These are phyloP conservation scores for Tolypocladium amazonense DNA, from an alignment of 2,329 filamentous ascomycete species.

Conservation along the genomic window DNA sequence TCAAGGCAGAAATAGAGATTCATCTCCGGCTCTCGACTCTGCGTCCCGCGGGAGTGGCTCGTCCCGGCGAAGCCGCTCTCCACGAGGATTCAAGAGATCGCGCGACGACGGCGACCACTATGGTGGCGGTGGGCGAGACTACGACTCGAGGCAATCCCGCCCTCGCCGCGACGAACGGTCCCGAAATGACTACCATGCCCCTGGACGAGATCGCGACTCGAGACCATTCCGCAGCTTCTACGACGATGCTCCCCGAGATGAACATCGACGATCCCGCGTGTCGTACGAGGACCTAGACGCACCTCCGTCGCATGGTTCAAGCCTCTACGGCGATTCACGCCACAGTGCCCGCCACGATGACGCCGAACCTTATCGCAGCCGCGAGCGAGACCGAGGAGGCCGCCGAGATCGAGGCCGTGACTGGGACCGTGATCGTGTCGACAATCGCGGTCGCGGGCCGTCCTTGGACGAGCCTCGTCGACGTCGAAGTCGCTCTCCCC, in stretches of 20 bases:
- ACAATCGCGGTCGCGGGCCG: slow-evolving; percentile 26
- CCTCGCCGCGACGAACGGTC: slow-evolving; percentile 50
- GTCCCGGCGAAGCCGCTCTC: slow-evolving; percentile 44
- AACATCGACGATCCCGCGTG: slow-evolving; percentile 1
- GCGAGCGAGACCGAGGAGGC: slow-evolving; percentile 20
- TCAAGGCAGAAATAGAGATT: slow-evolving; percentile 66
- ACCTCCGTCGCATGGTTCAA: not conserved
- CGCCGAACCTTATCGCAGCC: slow-evolving; percentile 27
- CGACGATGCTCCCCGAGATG: slow-evolving; percentile 1
- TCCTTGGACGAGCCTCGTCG: slow-evolving; percentile 43
- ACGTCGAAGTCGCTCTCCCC: slow-evolving; percentile 44
- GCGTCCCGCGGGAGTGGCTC: slow-evolving; percentile 30
- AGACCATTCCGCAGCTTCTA: not conserved
- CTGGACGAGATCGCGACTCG: slow-evolving; percentile 15
- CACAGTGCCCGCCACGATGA: slow-evolving; percentile 11
- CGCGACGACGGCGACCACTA: slow-evolving; percentile 51
- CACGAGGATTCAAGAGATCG: slow-evolving; percentile 56
- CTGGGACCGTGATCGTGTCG: slow-evolving; percentile 7
- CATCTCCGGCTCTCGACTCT: slow-evolving; percentile 44
- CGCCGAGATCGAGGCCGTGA: slow-evolving; percentile 29
- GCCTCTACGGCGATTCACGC: not conserved
- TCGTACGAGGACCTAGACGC: slow-evolving; percentile 3
- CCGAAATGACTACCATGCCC: slow-evolving; percentile 28
- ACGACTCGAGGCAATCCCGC: slow-evolving; percentile 50
- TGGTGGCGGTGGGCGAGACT: slow-evolving; percentile 32